Base-by-base conservation (phyloP, 2,329 filamentous ascomycete genomes). In the Cryphonectria naterciae region DNA sequence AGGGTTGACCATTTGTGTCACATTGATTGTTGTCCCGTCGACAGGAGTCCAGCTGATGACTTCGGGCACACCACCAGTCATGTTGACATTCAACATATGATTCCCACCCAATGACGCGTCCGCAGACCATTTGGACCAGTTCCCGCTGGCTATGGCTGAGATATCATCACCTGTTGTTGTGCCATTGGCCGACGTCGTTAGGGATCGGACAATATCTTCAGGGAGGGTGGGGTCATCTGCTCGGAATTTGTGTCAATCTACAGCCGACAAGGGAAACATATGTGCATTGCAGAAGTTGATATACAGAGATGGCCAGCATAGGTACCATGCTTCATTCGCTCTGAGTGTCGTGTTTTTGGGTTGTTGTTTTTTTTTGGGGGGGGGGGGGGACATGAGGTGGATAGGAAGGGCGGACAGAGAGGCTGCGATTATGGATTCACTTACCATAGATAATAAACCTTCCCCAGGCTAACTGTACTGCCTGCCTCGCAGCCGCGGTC, bases 401-500 rank as follows among this genome's bases (percentile, higher is more conserved):
- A 19, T 22, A 37, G 19, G 56, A 15, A 32, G 32, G n/a, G 5
- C 13, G 25, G 25, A 28, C 13, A 56, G 25, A 13, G 60, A 41
- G 15, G 4, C 10, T 61, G 19, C 19, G 10, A 19, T 39, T 39
- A 0, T 15, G 22, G 10, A 17, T 19, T 15, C 6, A 65, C 28
- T 7, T 25, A 60, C 79, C 77, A 17, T 75, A 74, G 4, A 79
- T 79, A 37, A 85, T 79, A 69, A 85, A 83, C 68, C 80, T 81
- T 3, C 83, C 83, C 79, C 76, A 78, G 28, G 76, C 72, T 6
- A 64, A 28, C 65, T 75, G 74, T 54, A 78, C 73, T 5, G 74
- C 75, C 22, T n/a, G 41, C n/a, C 68, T 69, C 74, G 75, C 73
- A 69, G 77, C 75, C 32, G 75, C 60, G 62, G 77, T 74, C 70